phyloP scores from a whole-genome alignment of 2,329 filamentous ascomycete species.

The Fusarium sp. region DNA sequence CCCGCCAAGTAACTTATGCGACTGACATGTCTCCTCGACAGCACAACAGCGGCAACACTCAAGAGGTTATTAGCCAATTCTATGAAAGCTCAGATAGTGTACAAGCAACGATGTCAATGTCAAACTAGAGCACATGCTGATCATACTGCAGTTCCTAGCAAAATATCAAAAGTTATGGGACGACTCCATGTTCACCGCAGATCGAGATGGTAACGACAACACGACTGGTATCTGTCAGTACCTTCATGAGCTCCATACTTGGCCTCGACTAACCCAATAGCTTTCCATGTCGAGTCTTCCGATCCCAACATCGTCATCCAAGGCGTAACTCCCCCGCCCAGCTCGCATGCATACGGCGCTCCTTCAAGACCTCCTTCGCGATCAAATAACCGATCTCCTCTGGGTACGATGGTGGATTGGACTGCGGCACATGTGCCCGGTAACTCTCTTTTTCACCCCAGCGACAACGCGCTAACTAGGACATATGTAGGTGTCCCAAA shows the following conservation, averaged over 20 bases:
- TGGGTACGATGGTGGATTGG: slow-evolving; percentile 66
- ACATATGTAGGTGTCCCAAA: slow-evolving; percentile 55
- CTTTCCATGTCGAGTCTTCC: slow-evolving; percentile 69
- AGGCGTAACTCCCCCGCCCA: slow-evolving; percentile 58
- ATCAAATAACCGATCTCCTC: slow-evolving; percentile 68
- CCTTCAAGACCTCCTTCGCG: slow-evolving; percentile 74
- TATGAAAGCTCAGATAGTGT: slow-evolving; percentile 62
- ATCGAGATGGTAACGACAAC: slow-evolving; percentile 64
- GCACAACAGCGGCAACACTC: slow-evolving; percentile 61
- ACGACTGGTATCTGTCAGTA: slow-evolving; percentile 61
- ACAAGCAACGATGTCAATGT: slow-evolving; percentile 20
- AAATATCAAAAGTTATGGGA: slow-evolving; percentile 67
- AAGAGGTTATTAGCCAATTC: slow-evolving; percentile 65
- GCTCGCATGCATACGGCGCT: slow-evolving; percentile 59
- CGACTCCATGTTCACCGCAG: slow-evolving; percentile 65
- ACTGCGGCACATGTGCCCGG: slow-evolving; percentile 58
- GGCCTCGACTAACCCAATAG: slow-evolving; percentile 53
- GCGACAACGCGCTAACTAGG: slow-evolving; percentile 45
- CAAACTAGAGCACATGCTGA: slow-evolving; percentile 29
- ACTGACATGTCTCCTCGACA: slow-evolving; percentile 36
- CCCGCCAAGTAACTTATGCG: neutral
- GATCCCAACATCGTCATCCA: slow-evolving; percentile 58
- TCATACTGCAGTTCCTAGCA: slow-evolving; percentile 57
- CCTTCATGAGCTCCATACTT: neutral
- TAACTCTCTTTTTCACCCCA: slow-evolving; percentile 49